A percentile compares a stretch with the other conserved stretches of the same genome.
Conservation (phyloP, 305 asterid species). For the Solanum aculeatissimum region DNA sequence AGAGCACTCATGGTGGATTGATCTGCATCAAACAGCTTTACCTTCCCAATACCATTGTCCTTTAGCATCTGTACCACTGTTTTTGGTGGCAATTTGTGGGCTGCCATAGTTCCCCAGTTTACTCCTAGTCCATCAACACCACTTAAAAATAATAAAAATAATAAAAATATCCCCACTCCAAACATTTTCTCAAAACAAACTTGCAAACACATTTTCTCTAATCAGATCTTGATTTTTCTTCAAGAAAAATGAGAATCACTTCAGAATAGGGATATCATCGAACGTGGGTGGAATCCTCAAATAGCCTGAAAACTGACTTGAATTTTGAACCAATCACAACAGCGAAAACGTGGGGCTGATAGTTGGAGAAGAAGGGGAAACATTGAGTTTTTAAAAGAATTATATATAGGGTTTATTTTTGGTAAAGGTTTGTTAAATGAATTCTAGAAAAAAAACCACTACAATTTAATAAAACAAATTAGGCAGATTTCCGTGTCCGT, state of each 20-base stretch:
- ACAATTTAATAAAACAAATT: neutral
- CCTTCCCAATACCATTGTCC: constrained; percentile 76
- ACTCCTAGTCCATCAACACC: constrained; percentile 61
- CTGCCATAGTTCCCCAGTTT: constrained; percentile 95
- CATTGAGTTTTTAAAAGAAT: neutral
- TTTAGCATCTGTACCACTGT: constrained; percentile 64
- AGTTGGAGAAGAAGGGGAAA: neutral
- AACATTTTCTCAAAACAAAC: neutral
- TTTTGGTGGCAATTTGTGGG: constrained; percentile 65
- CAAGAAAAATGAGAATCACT: neutral
- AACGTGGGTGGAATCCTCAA: neutral
- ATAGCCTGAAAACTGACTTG: neutral
- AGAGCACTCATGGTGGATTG: constrained; percentile 60
- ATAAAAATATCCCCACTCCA: neutral
- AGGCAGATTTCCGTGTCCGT: neutral
- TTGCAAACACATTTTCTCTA: neutral
- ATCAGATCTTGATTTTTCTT: neutral
- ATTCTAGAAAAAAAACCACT: too few relatives aligned
- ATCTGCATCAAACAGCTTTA: constrained; percentile 81
- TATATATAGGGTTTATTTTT: neutral
- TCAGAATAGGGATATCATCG: neutral
- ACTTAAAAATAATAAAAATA: neutral
- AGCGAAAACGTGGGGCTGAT: neutral
- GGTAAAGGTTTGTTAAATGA: too few relatives aligned
- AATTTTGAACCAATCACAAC: neutral